Evolutionary conservation across 140 eudicot species (phyloP), one percentile per base, ranked within the genome.

Genomic region (Flaveria floridana): DNA sequence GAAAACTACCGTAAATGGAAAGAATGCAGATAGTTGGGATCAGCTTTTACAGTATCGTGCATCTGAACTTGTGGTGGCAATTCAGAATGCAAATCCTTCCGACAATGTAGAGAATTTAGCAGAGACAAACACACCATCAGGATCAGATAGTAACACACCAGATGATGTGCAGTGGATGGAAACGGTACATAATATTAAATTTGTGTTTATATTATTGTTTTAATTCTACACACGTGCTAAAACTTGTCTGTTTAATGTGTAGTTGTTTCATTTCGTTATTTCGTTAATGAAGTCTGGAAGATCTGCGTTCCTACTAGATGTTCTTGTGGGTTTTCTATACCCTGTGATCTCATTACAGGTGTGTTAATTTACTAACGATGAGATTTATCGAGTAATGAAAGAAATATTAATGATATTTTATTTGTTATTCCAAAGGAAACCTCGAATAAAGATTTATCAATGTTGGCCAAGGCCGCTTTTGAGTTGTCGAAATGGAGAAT

Each of bases 91-190:
- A 47, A 84, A 83, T 82, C 92, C 82, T 19, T 81, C 96, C 1
- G 96, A 88, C 30, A 80, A 77, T 71, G 65, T 79, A 78, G 91
- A 90, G 70, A 83, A 76, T 16, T 34, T 71, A 74, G 65, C 84
- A 47, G 85, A 86, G 19, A 62, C 79, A 63, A 81, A 51, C 16
- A 10, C 78, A 7, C 81, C 79, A 26, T 82, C 86, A 14, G 90
- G 87, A 53, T 62, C 87, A 44, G 89, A 59, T 75, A 88, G 79
- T 68, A 75, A 87, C 76, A 80, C 91, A 72, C 84, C 83, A 28
- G 97, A 90, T 80, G 97, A 90, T 77, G 84, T 88, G 71, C 95
- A 88, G 78, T 90, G 96, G 99, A 90, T 94, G 97, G 99, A 94
- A 78, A 88, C 99, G 92, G 99, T 94, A 90, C 14, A 52, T 28